A percentile compares a stretch with the other conserved stretches of the same genome.
Evolutionary conservation across 768 basidiomycete species (phyloP).

Genomic region (Auricularia sp.): DNA sequence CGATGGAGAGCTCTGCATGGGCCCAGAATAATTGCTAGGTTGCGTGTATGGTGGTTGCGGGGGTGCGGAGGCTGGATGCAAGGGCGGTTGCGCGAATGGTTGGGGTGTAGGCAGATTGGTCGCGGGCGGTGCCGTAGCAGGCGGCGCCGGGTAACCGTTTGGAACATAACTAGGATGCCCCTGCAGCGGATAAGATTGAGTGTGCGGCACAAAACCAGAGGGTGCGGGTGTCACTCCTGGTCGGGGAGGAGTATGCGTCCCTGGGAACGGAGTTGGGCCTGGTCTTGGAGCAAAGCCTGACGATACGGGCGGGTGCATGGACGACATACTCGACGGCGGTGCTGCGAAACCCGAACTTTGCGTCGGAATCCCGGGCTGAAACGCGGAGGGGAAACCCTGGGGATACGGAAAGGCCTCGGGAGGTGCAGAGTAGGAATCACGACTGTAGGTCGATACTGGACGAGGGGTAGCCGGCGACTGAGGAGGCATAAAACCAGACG

Average conservation of each 20-base stretch:
- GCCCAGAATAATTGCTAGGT: background rate
- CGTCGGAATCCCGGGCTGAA: background rate
- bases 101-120: background rate
- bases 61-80: conserved; percentile 6
- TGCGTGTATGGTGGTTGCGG: background rate
- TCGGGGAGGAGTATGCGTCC: conserved; percentile 3
- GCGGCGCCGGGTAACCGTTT: conserved; percentile 1
- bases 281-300: conserved; percentile 3
- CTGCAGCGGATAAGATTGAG: background rate
- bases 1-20: conserved; percentile 4
- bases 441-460: conserved; percentile 8
- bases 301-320: background rate
- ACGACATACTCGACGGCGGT: background rate
- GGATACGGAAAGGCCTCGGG: conserved; percentile 7
- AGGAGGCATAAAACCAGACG: conserved; percentile 5
- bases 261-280: background rate
- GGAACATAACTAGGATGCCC: conserved; percentile 2
- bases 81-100: background rate
- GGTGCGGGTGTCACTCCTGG: conserved; percentile 6
- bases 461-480: conserved; percentile 1
- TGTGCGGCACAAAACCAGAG: conserved; percentile 2
- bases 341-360: conserved; percentile 1
- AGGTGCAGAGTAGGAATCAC: background rate
- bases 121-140: conserved; percentile 1
- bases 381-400: background rate